Evolutionary conservation across 2,329 filamentous ascomycete genomes (phyloP).

Genomic region (Bipolaris zeicola): DNA sequence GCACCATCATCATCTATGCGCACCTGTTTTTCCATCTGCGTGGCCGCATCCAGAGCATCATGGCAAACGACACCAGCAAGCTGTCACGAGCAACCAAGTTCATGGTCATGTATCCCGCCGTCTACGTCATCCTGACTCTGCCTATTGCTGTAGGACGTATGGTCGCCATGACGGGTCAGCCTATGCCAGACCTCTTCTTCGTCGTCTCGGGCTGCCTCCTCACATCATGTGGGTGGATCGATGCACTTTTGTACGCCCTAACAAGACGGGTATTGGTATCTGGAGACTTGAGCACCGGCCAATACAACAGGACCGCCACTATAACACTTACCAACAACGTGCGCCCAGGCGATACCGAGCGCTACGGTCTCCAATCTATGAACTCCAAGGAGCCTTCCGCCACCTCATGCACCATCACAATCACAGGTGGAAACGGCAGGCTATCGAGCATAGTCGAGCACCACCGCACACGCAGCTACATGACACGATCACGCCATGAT

Average conservation of each 20-base stretch:
- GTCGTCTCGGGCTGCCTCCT: conserved; percentile 65
- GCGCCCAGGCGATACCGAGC: conserved; percentile 32
- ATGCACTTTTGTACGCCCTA: conserved; percentile 51
- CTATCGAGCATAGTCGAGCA: conserved; percentile 39
- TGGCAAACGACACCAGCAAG: conserved; percentile 43
- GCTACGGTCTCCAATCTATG: conserved; percentile 40
- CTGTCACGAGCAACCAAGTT: conserved; percentile 57
- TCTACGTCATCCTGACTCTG: conserved; percentile 69
- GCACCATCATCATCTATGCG: conserved; percentile 56
- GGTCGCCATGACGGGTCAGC: conserved; percentile 44
- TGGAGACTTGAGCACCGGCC: conserved; percentile 35
- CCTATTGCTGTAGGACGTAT: conserved; percentile 61
- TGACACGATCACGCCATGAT: conserved; percentile 17
- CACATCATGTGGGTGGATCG: conserved; percentile 53
- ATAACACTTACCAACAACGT: conserved; percentile 29
- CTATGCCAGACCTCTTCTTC: conserved; percentile 61
- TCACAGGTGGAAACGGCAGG: conserved; percentile 41
- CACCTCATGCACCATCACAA: conserved; percentile 41
- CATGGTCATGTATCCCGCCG: conserved; percentile 66
- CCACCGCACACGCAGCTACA: conserved; percentile 26
- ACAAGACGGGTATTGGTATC: conserved; percentile 50
- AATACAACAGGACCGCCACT: conserved; percentile 30
- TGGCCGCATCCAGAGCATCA: conserved; percentile 49
- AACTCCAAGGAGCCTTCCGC: conserved; percentile 30
- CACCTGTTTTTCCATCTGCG: conserved; percentile 57